Base-by-base conservation (phyloP, 805 yeast genomes). In the Sugiyamaella smithiae region DNA sequence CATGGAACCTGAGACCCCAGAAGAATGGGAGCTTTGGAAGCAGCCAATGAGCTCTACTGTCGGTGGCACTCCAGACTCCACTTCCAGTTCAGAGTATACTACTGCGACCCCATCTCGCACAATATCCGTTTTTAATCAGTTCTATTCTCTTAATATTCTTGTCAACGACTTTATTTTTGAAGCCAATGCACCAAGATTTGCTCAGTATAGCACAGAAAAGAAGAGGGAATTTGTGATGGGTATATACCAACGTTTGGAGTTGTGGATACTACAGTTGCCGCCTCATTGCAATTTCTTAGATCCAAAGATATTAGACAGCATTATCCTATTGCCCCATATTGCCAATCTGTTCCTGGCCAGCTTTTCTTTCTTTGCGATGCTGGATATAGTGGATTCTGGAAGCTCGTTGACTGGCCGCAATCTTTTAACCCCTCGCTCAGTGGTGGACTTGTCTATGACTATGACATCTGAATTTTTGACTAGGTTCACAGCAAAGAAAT, bases 11-110 rank as follows among this genome's bases (percentile, higher is more conserved):
- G 53, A 49, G 8, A 45, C 38, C 9, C 24, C 40, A 24, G 53
- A 49, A 19, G 53, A 49, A 33, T 49, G 53, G 53, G 53, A 49
- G 23, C 22, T 49, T 19, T 49, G 53, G 53, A 40, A 42, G 22
- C 53, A 35, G 40, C 32, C 46, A 12, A 22, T 17, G 16, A 43
- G 24, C 25, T 43, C 32, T 4, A 14, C 38, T 16, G 38, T 19
- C 9, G 22, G 3, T n/a, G 38, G 20, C 7, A 19, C 38, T n/a
- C 16, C 37, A 7, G n/a, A 14, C 12, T n/a, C 25, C 3, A 28
- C 29, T 16, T 14, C 31, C 4, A 22, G 9, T 5, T 4, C 23
- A 7, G 29, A 26, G 11, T 7, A 7, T 26, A 8, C 14, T 9
- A 12, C 45, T 7, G 38, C 42, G 3, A 16, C 24, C 2, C 51